phyloP scores from a whole-genome alignment of 2,329 filamentous ascomycete species.

The Xylaria sp. region DNA sequence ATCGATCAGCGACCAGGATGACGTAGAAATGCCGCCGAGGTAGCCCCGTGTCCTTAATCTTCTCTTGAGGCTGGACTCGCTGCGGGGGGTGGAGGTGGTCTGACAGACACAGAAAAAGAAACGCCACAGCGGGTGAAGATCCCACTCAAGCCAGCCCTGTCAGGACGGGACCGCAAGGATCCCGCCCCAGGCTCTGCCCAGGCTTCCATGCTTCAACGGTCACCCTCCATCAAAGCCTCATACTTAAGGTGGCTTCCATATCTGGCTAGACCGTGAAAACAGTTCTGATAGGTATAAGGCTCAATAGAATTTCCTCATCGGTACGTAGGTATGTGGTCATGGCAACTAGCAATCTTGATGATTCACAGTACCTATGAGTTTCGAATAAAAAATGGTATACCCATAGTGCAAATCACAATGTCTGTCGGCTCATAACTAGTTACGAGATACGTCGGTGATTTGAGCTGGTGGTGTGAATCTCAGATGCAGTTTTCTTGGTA shows the following conservation, averaged over 20 bases:
- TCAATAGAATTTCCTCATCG: not conserved
- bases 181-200: conserved; percentile 2
- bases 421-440: not conserved
- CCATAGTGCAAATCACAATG: conserved; percentile 1
- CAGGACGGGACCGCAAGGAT: conserved; percentile 19
- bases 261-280: conserved; percentile 14
- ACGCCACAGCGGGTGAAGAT: conserved; percentile 29
- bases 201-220: conserved; percentile 18
- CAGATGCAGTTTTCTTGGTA: too few relatives aligned
- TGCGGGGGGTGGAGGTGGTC: conserved; percentile 25
- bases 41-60: conserved; percentile 25
- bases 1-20: conserved; percentile 34
- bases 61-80: conserved; percentile 23
- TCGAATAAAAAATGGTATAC: too few relatives aligned
- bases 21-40: conserved; percentile 25
- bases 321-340: not conserved
- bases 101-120: conserved; percentile 27
- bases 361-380: too few relatives aligned
- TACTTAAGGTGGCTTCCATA: conserved; percentile 30
- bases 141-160: conserved; percentile 25
- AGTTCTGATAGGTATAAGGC: conserved; percentile 10
- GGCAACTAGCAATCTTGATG: too few relatives aligned
- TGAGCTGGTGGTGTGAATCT: not conserved
- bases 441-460: not conserved
- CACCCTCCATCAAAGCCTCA: conserved; percentile 24